These are phyloP conservation scores for Drechslerella coelobrocha DNA, from an alignment of 2,329 filamentous ascomycete species.

Conservation along the genomic window DNA sequence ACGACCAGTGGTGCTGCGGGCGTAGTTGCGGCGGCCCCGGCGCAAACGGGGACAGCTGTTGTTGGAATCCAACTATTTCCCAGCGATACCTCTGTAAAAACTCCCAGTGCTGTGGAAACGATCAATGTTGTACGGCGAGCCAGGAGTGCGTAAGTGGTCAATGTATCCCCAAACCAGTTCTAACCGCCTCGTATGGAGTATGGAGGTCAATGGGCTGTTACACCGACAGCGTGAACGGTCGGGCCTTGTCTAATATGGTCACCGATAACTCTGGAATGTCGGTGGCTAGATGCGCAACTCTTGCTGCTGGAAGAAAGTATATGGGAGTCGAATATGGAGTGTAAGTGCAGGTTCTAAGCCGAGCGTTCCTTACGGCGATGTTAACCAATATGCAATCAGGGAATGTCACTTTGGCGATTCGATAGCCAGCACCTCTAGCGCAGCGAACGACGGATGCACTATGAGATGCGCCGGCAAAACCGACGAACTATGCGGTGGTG, in stretches of 20 bases:
- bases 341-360: conserved; percentile 11
- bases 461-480: conserved; percentile 3
- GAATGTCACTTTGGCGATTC: conserved; percentile 11
- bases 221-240: conserved; percentile 13
- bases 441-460: not conserved
- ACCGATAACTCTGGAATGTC: conserved; percentile 15
- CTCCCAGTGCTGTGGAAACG: conserved; percentile 2
- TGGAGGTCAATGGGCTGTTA: conserved; percentile 28
- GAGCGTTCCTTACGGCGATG: not conserved
- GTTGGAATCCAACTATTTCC: conserved; percentile 6
- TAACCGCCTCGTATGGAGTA: too few species aligned
- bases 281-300: conserved; percentile 6
- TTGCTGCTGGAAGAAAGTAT: conserved; percentile 27
- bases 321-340: conserved; percentile 23
- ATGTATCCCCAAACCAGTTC: too few species aligned
- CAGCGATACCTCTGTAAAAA: conserved; percentile 9
- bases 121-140: not conserved
- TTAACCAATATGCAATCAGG: not conserved
- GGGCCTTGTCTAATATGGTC: conserved; percentile 1
- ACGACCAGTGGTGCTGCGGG: conserved; percentile 23
- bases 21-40: conserved; percentile 18
- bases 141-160: too few species aligned
- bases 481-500: conserved; percentile 11
- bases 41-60: conserved; percentile 19
- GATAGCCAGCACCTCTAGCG: not conserved